Evolutionary conservation across 2,329 filamentous ascomycete species (phyloP), one percentile per base, ranked within the genome.

Genomic region (Tolypocladium pustulatum): DNA sequence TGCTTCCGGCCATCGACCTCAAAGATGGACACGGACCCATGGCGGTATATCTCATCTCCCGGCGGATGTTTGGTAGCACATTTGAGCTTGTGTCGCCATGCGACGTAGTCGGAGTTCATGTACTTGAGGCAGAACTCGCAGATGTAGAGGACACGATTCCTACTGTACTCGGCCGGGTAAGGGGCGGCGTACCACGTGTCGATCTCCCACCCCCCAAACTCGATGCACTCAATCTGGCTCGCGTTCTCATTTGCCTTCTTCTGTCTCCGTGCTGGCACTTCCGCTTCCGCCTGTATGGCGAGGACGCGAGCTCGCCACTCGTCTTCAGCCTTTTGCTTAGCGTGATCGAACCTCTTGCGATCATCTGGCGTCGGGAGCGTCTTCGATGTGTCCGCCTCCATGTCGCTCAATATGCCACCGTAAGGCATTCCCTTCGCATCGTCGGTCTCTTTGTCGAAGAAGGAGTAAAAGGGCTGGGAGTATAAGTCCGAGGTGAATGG

Each of bases 41-140:
- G 87, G 0, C 94, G 89, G 70, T 99, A 99, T 55, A 99, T 97
- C 71, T 99, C 94, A 68, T 99, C 94, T 30, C 94, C 94, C 0
- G 95, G 95, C 4, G 94, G 95, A 68, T 97, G 92, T 72, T 97
- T 97, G 40, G 91, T 91, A 7, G 91, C 89, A 66, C 94, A 99
- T 76, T 99, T 99, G 66, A 91, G 83, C 76, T 97, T 97, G 74
- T 99, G 94, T 57, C 94, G 85, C 91, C 93, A 97, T 17, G 94
- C 93, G 34, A 99, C 94, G 67, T 96, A 97, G 71, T 97, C 93
- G 22, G 94, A 97, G 73, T 95, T 96, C 91, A 99, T 97, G 76
- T 99, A 99, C 75, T 97, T 99, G 61, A 99, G 80, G 71, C 94
- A 99, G 73, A 97, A 99, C 72, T 99, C 95, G 79, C 94, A 99